Evolutionary conservation across 345 rosid genomes (phyloP), one percentile per base, ranked within the genome.

Genomic region (Litchi chinensis): DNA sequence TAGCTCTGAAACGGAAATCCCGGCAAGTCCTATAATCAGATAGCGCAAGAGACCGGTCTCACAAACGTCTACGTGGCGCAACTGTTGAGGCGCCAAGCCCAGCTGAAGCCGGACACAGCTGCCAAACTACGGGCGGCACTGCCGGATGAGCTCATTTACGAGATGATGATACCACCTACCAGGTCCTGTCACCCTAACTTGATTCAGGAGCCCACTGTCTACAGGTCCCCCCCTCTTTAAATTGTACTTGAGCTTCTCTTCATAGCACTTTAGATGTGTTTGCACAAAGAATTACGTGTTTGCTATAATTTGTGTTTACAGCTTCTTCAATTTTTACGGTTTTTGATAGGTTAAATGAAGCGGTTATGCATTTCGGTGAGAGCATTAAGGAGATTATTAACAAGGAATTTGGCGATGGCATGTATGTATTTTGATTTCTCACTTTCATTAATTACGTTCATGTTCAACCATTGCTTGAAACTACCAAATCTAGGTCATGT

Each of bases 341-440:
- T 75, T 76, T 48, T 46, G 10, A 32, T 43, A 92, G 98, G 93
- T 87, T 93, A 84, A 90, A 93, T 82, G 98, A 95, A 79, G 98
- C 98, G 8, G 92, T 93, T 77, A 95, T 95, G 98, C 98, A 95
- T 87, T 95, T 89, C 52, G 98, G 97, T 71, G 98, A 95, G 85
- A 95, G 98, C 84, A 91, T 95, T 68, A 93, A 95, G 88, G 98
- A 93, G 60, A 93, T 95, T 75, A 86, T 93, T 77, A 95, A 95
- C 63, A 98, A 95, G 82, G 98, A 95, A 74, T 93, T 91, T 68
- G 98, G 98, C 21, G 98, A 95, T 81, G 98, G 98, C 90, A 91
- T 92, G 98, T 92, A 77, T 85, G 65, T 6, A 16, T 54, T 54
- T 16, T 54, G 60, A 16, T 54, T 8, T 60, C 65, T 60, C 65